A percentile compares a stretch with the other conserved stretches of the same genome.
Conservation (phyloP, 257 asterid genomes). For the Linaria vulgaris region DNA sequence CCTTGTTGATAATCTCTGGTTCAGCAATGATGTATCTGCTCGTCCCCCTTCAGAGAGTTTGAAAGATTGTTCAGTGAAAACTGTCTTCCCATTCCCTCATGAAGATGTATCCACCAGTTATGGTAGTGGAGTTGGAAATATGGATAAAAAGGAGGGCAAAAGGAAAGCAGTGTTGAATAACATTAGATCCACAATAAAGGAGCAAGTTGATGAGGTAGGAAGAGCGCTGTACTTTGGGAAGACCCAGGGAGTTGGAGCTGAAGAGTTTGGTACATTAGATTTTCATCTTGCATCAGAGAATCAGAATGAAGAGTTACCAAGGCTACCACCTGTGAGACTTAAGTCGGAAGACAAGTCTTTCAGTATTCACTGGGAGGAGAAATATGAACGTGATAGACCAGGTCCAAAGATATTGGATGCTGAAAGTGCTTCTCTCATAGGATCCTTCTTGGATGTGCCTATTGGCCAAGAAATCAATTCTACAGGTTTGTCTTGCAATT, state of each 20-base stretch:
- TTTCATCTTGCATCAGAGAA: slow-evolving; percentile 57
- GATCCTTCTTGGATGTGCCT: slow-evolving; percentile 94
- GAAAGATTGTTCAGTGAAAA: slow-evolving; percentile 72
- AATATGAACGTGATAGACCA: slow-evolving; percentile 66
- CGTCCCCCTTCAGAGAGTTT: slow-evolving; percentile 45
- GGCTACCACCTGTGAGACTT: slow-evolving; percentile 86
- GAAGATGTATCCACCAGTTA: slow-evolving; percentile 66
- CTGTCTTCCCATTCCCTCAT: slow-evolving; percentile 61
- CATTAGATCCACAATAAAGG: slow-evolving; percentile 65
- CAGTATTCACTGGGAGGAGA: slow-evolving; percentile 85
- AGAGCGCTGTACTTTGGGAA: slow-evolving; percentile 72
- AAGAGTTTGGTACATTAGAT: slow-evolving; percentile 50
- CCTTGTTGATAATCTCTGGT: slow-evolving; percentile 46
- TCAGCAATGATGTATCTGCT: slow-evolving; percentile 44
- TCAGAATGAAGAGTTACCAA: slow-evolving; percentile 86
- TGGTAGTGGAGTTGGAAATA: slow-evolving; percentile 35
- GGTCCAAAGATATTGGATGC: slow-evolving; percentile 54
- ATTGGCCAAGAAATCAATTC: slow-evolving; percentile 81
- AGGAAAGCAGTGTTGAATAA: slow-evolving; percentile 52
- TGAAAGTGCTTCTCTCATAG: slow-evolving; percentile 74
- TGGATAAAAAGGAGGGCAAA: slow-evolving; percentile 60
- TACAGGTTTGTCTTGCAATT: slow-evolving; percentile 52
- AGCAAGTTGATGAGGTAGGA: slow-evolving; percentile 88
- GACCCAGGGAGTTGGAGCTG: slow-evolving; percentile 52
- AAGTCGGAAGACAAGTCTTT: slow-evolving; percentile 82